Evolutionary conservation across 306 rosid species (phyloP).

Genomic region (Lathyrus sativus): DNA sequence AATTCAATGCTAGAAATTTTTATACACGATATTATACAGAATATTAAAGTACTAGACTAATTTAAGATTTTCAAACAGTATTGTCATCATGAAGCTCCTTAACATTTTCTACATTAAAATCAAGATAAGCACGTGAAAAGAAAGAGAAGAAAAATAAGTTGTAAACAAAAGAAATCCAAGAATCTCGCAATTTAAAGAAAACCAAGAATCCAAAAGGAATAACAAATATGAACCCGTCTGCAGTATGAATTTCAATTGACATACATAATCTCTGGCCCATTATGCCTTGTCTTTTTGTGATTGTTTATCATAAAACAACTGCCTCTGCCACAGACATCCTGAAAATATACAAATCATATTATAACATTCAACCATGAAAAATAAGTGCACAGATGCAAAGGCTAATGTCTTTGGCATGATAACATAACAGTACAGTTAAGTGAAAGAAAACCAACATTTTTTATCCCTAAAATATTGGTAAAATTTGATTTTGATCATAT

Average conservation of each 20-base stretch:
- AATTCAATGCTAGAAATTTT: slow-evolving; percentile 17
- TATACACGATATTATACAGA: slow-evolving; percentile 13
- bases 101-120: slow-evolving; percentile 26
- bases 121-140: neutral
- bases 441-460: neutral
- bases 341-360: slow-evolving; percentile 29
- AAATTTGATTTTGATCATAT: neutral
- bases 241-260: slow-evolving; percentile 36
- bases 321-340: slow-evolving; percentile 81
- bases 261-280: slow-evolving; percentile 70
- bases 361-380: slow-evolving; percentile 30
- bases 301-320: slow-evolving; percentile 76
- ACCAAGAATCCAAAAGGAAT: neutral
- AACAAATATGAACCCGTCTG: neutral
- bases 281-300: slow-evolving; percentile 52
- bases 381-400: slow-evolving; percentile 14
- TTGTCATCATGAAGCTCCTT: slow-evolving; percentile 10
- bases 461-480: neutral
- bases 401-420: neutral
- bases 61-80: neutral
- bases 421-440: slow-evolving; percentile 17
- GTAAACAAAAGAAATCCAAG: slow-evolving; percentile 19
- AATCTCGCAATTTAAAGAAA: slow-evolving; percentile 17
- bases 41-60: slow-evolving; percentile 8
- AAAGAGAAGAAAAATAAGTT: neutral